Percentiles rank a stretch among this genome's conserved stretches.
Evolutionary conservation across 129 eudicot genomes (phyloP).

Genomic region (Artemisia tridentata): DNA sequence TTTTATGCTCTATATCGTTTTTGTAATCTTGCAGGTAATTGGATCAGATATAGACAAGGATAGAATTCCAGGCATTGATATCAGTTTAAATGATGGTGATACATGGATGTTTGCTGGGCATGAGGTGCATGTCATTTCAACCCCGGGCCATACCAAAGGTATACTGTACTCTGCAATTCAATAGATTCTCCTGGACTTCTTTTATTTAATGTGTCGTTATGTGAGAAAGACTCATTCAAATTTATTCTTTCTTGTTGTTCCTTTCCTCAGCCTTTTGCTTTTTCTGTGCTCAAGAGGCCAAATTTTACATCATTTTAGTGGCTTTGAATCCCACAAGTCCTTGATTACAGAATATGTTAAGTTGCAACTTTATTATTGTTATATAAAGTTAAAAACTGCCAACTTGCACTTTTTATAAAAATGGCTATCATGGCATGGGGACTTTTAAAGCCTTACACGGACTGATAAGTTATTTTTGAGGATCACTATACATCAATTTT

Average conservation of each 20-base stretch:
- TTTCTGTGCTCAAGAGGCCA: not conserved
- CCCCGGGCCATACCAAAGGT: slow-evolving; percentile 96
- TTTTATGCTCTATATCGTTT: not conserved
- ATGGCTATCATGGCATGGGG: slow-evolving; percentile 5
- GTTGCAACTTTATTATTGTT: not conserved
- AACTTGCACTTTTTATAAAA: slow-evolving; percentile 8
- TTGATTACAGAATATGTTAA: not conserved
- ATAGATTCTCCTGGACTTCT: not conserved
- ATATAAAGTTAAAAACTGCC: not conserved
- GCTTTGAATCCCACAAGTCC: not conserved
- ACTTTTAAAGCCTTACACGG: slow-evolving; percentile 3
- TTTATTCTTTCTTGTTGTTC: not conserved
- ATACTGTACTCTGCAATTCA: slow-evolving; percentile 10
- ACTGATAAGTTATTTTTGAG: slow-evolving; percentile 7
- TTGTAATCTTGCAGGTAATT: slow-evolving; percentile 61
- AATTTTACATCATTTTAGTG: not conserved
- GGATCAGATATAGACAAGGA: slow-evolving; percentile 72
- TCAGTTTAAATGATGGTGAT: slow-evolving; percentile 81
- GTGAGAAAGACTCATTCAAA: not conserved
- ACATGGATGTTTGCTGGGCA: slow-evolving; percentile 95
- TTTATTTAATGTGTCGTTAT: too few species aligned
- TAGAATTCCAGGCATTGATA: slow-evolving; percentile 94
- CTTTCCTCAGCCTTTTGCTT: not conserved
- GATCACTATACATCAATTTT: slow-evolving; percentile 7
- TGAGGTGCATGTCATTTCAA: slow-evolving; percentile 80